phyloP scores from a whole-genome alignment of 2,329 filamentous ascomycete species.

The Apiospora koreana region DNA sequence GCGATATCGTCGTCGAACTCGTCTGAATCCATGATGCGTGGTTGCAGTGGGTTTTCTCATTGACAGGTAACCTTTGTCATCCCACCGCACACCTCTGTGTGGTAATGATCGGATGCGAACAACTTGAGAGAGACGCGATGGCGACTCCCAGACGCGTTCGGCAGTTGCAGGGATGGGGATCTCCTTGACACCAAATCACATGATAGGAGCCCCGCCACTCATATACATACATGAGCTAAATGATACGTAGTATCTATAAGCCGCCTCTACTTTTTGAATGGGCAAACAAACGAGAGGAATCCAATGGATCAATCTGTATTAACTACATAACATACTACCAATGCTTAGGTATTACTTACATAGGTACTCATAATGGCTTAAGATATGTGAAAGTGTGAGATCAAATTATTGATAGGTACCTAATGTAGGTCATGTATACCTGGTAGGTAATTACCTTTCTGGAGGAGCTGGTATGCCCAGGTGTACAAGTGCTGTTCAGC shows the following conservation, averaged over 20 bases:
- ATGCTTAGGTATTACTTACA: not conserved
- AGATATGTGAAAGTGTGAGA: no score
- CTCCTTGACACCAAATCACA: not conserved
- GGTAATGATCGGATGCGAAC: no score
- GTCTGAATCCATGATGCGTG: conserved; percentile 52
- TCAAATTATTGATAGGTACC: no score
- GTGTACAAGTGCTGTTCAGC: no score
- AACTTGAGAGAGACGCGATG: not conserved
- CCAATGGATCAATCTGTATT: no score
- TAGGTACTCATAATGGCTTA: not conserved
- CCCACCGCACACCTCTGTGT: not conserved
- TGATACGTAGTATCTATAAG: no score
- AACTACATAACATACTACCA: not conserved
- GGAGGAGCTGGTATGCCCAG: no score
- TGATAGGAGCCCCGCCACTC: not conserved
- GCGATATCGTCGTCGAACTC: conserved; percentile 66
- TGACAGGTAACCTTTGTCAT: not conserved
- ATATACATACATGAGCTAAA: not conserved
- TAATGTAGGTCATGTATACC: no score
- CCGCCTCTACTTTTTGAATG: no score
- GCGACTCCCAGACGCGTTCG: not conserved
- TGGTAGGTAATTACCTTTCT: no score
- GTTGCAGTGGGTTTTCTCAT: not conserved
- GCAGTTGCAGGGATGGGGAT: not conserved
- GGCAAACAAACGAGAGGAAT: no score